Base-by-base conservation (phyloP, 139 green algal species). In the Tetradesmus obliquus region DNA sequence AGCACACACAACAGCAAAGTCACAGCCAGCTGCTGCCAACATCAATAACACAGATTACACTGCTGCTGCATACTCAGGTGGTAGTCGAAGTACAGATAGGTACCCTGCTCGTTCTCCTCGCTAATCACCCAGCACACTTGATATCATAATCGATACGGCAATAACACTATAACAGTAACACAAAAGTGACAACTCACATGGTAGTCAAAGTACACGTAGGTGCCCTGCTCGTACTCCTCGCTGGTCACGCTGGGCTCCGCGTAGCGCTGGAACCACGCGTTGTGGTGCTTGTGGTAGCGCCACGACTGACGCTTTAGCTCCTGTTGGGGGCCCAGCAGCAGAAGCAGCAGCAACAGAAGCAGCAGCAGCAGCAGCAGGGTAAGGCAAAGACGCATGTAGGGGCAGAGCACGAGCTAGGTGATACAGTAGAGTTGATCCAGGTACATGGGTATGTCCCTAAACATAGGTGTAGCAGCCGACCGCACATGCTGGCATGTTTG, bases 271-370 rank as follows among this genome's bases (percentile, higher is more conserved):
- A 96, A 95, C 93, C 92, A 99, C 9, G 97, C 96, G 84, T 96
- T 96, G 93, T 99, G 97, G 92, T 98, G 95, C 92, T 98, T 99
- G 96, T 99, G 97, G 93, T 98, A 99, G 15, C 98, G 95, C 98
- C 98, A 99, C 2, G 94, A 96, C 94, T 99, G 97, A 24, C 96
- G 92, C 95, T 99, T 99, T 20, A 99, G 96, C 95, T 98, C 97
- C 20, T 96, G 82, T 9, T 6, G 32, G 32, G 32, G 32, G 32
- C 32, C 32, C 32, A 45, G 76, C 62, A 72, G 76, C n/a, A 53
- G n/a, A 51, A 17, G n/a, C n/a, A 15, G 76, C 76, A 17, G 72
- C 24, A 20, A 57, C 76, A 83, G 3, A 51, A 55, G 7, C 24
- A 83, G 1, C 76, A 57, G 32, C 32, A 45, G 32, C 32, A 45